Evolutionary conservation across 2,329 filamentous ascomycete species (phyloP).

Genomic region (Nemania sp.): DNA sequence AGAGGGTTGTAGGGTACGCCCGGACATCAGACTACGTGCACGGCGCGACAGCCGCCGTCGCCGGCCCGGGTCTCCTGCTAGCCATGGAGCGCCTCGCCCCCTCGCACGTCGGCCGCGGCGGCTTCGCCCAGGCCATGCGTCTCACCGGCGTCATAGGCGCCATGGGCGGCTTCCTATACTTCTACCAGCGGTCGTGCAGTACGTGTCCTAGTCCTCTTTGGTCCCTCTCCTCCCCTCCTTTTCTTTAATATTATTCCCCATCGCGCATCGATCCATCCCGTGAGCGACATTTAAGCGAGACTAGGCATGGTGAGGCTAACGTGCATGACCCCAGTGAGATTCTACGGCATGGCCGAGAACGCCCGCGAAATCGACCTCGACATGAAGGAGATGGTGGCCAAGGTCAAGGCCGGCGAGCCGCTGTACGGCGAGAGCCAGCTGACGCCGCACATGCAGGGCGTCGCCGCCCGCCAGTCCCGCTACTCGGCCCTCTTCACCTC

Average conservation of each 20-base stretch:
- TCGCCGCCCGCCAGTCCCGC: conserved; percentile 88
- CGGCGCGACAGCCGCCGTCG: conserved; percentile 69
- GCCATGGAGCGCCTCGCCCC: conserved; percentile 84
- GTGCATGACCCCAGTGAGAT: conserved; percentile 67
- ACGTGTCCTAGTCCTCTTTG: too few relatives aligned
- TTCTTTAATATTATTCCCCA: background rate
- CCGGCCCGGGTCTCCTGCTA: conserved; percentile 74
- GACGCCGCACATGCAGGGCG: conserved; percentile 89
- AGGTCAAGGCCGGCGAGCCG: conserved; percentile 89
- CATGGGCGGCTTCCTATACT: conserved; percentile 78
- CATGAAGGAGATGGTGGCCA: conserved; percentile 97
- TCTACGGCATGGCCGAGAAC: conserved; percentile 96
- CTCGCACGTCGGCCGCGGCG: conserved; percentile 80
- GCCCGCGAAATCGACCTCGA: conserved; percentile 90
- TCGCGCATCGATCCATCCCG: too few relatives aligned
- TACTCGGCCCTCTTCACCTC: conserved; percentile 85
- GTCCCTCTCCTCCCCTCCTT: conserved; percentile 18
- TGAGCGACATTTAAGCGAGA: too few relatives aligned
- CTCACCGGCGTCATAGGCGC: conserved; percentile 73
- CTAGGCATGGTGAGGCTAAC: background rate
- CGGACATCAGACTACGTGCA: conserved; percentile 80
- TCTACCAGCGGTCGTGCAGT: conserved; percentile 85
- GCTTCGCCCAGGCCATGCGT: conserved; percentile 82
- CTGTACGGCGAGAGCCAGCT: conserved; percentile 82
- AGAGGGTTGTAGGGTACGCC: conserved; percentile 86